Percentiles rank a stretch among this genome's conserved stretches.
Evolutionary conservation across 148 eudicot genomes (phyloP).

Genomic region (Rhododendron mucronatum): DNA sequence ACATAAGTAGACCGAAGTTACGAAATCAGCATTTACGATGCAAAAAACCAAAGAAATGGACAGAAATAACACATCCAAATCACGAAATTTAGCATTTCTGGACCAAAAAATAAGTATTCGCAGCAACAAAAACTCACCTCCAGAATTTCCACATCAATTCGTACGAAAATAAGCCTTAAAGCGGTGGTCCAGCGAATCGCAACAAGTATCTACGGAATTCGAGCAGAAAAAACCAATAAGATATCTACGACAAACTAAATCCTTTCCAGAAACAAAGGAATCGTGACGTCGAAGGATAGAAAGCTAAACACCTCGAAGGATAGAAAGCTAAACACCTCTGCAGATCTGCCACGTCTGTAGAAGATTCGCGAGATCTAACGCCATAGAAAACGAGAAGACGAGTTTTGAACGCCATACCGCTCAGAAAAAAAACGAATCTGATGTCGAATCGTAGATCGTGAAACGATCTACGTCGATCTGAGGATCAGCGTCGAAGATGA

Average conservation of each 20-base stretch:
- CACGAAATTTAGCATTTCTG: neutral
- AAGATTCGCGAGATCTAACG: neutral
- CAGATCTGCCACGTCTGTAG: neutral
- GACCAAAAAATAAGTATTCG: neutral
- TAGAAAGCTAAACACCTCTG: neutral
- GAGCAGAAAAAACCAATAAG: neutral
- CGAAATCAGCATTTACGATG: neutral
- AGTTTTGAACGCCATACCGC: neutral
- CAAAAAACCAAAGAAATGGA: neutral
- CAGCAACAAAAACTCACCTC: neutral
- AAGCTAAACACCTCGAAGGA: neutral
- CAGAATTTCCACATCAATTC: neutral
- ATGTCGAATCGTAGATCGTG: constrained; percentile 22
- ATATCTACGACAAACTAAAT: neutral
- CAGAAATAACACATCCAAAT: neutral
- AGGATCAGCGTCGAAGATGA: neutral
- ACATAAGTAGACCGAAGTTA: neutral
- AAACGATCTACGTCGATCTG: constrained; percentile 14
- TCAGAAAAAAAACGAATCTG: neutral
- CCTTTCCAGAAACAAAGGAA: neutral
- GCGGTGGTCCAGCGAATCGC: neutral
- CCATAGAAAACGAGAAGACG: neutral
- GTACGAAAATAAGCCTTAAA: neutral
- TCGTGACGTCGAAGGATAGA: neutral
- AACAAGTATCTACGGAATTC: neutral